Evolutionary conservation across 1,284 basidiomycete species (phyloP).

Genomic region (Afroboletus lepidellus): DNA sequence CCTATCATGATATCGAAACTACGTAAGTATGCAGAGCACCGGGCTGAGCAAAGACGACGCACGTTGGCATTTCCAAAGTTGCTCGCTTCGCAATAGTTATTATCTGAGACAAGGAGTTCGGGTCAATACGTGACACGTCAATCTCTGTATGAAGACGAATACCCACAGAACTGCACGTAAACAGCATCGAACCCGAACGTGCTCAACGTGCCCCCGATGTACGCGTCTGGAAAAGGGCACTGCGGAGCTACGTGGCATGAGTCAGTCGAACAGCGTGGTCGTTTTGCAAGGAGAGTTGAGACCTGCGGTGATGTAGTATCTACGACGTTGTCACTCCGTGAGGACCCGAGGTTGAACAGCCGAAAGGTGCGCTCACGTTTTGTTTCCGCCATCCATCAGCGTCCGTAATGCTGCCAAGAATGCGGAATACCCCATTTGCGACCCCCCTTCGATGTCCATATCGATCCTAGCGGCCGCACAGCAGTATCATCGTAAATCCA

Average conservation of each 20-base stretch:
- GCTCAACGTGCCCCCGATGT: constrained; percentile 52
- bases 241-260: constrained; percentile 48
- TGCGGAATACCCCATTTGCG: constrained; percentile 46
- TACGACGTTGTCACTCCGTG: constrained; percentile 23
- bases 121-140: constrained; percentile 12
- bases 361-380: constrained; percentile 38
- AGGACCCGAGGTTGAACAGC: not conserved
- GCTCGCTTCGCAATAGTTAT: constrained; percentile 57
- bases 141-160: no score
- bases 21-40: not conserved
- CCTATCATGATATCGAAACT: constrained; percentile 37
- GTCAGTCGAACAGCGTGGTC: constrained; percentile 7
- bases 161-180: constrained; percentile 58
- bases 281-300: not conserved
- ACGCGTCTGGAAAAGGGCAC: constrained; percentile 63
- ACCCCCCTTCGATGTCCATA: constrained; percentile 65
- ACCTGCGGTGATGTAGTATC: constrained; percentile 58
- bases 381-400: constrained; percentile 48
- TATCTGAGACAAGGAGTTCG: constrained; percentile 36
- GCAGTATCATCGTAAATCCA: constrained; percentile 2
- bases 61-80: constrained; percentile 47
- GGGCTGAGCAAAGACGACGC: constrained; percentile 11
- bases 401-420: constrained; percentile 54
- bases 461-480: constrained; percentile 46
- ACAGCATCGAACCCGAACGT: constrained; percentile 59